Evolutionary conservation across 2,329 filamentous ascomycete species (phyloP), one percentile per base, ranked within the genome.

Genomic region (Nannizziopsis barbatae): DNA sequence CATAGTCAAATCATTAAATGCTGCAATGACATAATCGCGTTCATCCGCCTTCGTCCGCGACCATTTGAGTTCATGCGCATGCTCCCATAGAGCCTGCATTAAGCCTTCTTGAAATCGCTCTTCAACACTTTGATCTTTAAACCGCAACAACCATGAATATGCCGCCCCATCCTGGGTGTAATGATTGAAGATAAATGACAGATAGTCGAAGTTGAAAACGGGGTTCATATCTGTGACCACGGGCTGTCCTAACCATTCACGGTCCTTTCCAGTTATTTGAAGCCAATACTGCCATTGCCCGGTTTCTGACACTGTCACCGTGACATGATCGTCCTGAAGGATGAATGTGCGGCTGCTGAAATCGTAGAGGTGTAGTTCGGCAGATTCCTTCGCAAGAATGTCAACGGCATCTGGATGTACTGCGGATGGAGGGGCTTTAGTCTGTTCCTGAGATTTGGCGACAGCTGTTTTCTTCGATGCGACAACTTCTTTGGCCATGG

Each of bases 151-250:
- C 90, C 92, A 98, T 1, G 92, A 98, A 65, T 89, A 93, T 3
- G 92, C 90, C 1, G 84, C 85, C 1, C 89, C 87, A 65, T 95
- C 86, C 32, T 82, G 76, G 11, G 84, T 78, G 64, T 95, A 96
- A 63, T 95, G 88, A 61, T 98, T 98, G 76, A 98, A 98, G 60
- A 98, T 95, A 64, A 96, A 96, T 0, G 90, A 96, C n/a, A 95
- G 75, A 59, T 90, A 96, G 65, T 98, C 92, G 56, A 95, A 96
- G 69, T 96, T 96, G 73, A 96, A 98, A 15, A 98, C 89, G 0
- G 92, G 92, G 59, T 96, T 96, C 66, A 96, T 87, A 57, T 98
- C 92, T 5, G 86, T 83, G 27, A 88, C 74, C 27, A 98, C 80
- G 2, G 83, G 77, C 55, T 94, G 86, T 17, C 88, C 88, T 2